These are phyloP conservation scores for Phaeolepiota aurea DNA, from an alignment of 768 basidiomycete species.

Conservation along the genomic window DNA sequence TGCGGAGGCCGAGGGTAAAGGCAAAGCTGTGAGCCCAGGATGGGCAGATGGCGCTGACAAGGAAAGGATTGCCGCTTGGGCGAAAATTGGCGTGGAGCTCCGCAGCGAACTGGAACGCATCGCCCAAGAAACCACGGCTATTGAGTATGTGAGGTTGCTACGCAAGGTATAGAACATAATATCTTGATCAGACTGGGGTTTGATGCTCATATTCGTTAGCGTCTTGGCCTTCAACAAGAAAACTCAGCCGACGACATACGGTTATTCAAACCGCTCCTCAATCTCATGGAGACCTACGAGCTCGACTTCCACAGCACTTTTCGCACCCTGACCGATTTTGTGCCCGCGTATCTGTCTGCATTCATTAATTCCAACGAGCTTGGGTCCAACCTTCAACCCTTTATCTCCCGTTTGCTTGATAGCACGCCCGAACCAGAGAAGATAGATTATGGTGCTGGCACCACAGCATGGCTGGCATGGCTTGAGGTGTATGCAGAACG, in stretches of 20 bases:
- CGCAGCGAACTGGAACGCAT: constrained; percentile 55
- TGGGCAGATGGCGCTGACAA: constrained; percentile 54
- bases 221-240: constrained; percentile 64
- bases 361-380: constrained; percentile 2
- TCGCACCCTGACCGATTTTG: constrained; percentile 62
- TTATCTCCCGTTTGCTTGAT: constrained; percentile 35
- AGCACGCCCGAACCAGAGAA: constrained; percentile 36
- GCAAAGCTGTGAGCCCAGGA: constrained; percentile 41
- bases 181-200: too few relatives aligned
- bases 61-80: constrained; percentile 57
- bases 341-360: constrained; percentile 23
- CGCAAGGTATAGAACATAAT: constrained; percentile 58
- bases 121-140: constrained; percentile 47
- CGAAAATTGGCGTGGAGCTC: constrained; percentile 42
- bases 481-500: constrained; percentile 52
- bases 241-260: constrained; percentile 49
- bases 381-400: constrained; percentile 23
- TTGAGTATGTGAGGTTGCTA: constrained; percentile 64
- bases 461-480: constrained; percentile 53
- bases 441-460: constrained; percentile 36
- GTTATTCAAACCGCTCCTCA: constrained; percentile 63
- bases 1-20: constrained; percentile 54
- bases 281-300: constrained; percentile 59
- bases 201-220: constrained; percentile 27
- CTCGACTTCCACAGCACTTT: constrained; percentile 91